These are phyloP conservation scores for Trichoderma atroviride DNA, from an alignment of 2,329 filamentous ascomycete species.

Conservation along the genomic window DNA sequence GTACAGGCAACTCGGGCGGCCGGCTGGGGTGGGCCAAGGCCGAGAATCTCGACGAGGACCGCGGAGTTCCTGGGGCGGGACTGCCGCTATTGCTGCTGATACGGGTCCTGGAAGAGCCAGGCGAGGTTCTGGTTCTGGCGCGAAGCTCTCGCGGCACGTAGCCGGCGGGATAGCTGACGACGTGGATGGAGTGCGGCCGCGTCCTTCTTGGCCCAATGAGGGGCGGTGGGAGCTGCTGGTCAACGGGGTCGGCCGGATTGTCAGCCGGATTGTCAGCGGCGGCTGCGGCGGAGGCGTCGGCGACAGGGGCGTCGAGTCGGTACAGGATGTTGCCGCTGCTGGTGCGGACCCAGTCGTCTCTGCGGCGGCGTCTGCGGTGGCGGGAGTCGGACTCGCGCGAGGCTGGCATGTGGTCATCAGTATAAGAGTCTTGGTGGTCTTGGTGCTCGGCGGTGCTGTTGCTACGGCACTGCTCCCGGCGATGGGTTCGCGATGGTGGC, in stretches of 20 bases:
- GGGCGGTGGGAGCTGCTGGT: constrained; percentile 39
- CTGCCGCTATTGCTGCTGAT: background rate
- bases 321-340: constrained; percentile 38
- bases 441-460: background rate
- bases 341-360: constrained; percentile 33
- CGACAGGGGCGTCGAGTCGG: constrained; percentile 30
- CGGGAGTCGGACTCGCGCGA: constrained; percentile 21
- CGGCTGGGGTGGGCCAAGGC: background rate
- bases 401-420: constrained; percentile 25
- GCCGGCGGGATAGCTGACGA: constrained; percentile 46
- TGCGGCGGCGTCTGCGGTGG: constrained; percentile 24
- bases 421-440: background rate
- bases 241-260: constrained; percentile 15
- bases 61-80: background rate
- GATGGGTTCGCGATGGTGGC: constrained; percentile 17
- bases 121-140: constrained; percentile 14
- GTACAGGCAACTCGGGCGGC: constrained; percentile 19
- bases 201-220: constrained; percentile 45
- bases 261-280: constrained; percentile 10
- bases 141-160: constrained; percentile 51
- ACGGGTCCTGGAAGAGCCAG: constrained; percentile 1
- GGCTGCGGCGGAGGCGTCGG: constrained; percentile 19
- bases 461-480: constrained; percentile 11
- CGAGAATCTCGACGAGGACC: constrained; percentile 16
- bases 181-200: constrained; percentile 48